phyloP scores from a whole-genome alignment of 169 alveolate genomes.

The Miamiensis avidus region DNA sequence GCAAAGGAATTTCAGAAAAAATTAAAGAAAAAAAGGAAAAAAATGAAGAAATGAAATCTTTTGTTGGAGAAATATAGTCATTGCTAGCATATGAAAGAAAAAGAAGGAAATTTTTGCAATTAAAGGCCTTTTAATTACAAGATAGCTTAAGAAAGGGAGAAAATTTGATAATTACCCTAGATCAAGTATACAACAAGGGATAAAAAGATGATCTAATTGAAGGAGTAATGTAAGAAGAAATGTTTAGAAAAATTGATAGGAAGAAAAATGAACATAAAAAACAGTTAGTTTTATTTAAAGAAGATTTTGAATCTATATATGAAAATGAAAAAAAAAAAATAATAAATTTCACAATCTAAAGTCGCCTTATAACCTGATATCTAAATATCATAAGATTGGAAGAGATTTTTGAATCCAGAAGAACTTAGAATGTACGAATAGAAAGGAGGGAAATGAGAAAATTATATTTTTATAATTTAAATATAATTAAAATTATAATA shows the following conservation, averaged over 20 bases:
- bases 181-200: constrained; percentile 33
- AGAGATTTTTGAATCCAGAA: not conserved
- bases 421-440: not conserved
- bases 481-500: too few relatives aligned
- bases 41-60: constrained; percentile 19
- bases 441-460: too few relatives aligned
- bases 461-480: too few relatives aligned
- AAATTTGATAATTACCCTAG: constrained; percentile 23
- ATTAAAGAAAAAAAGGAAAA: constrained; percentile 16
- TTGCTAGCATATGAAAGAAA: constrained; percentile 41
- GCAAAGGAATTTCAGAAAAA: constrained; percentile 11
- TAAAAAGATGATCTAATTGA: constrained; percentile 34
- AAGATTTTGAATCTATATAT: constrained; percentile 16
- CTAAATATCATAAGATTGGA: not conserved
- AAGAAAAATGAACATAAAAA: constrained; percentile 34
- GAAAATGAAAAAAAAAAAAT: not conserved
- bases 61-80: constrained; percentile 8
- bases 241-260: constrained; percentile 16
- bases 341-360: too few relatives aligned
- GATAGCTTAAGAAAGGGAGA: constrained; percentile 41
- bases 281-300: constrained; percentile 16
- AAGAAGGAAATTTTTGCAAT: constrained; percentile 35
- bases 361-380: too few relatives aligned
- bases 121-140: constrained; percentile 15
- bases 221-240: constrained; percentile 28